Evolutionary conservation across 495 filamentous ascomycete genomes (phyloP).

Genomic region (Parathielavia hyrcaniae): DNA sequence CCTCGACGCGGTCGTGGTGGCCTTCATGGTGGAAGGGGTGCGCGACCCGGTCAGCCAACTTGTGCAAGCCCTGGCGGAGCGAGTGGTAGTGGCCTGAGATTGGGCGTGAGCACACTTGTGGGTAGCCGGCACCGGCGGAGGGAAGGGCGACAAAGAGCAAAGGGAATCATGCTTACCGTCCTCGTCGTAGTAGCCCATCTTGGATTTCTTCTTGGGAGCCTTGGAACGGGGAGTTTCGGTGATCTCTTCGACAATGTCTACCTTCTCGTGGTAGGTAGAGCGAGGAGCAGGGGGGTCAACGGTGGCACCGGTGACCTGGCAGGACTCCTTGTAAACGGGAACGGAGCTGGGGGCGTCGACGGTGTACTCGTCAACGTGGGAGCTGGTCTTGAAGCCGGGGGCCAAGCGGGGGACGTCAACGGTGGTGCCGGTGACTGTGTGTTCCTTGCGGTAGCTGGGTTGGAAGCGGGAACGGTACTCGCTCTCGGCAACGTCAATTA

Average conservation of each 20-base stretch:
- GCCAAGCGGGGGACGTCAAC: constrained; percentile 38
- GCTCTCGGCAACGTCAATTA: constrained; percentile 76
- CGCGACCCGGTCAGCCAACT: constrained; percentile 71
- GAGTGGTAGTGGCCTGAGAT: constrained; percentile 79
- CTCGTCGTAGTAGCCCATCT: constrained; percentile 99
- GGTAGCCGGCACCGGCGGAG: neutral
- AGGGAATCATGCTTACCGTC: constrained; percentile 48
- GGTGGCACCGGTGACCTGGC: constrained; percentile 42
- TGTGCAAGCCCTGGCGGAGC: constrained; percentile 72
- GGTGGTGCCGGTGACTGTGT: constrained; percentile 45
- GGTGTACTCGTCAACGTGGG: constrained; percentile 46
- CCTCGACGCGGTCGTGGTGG: constrained; percentile 51
- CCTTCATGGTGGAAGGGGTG: constrained; percentile 49
- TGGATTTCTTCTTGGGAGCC: constrained; percentile 43
- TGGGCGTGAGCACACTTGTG: constrained; percentile 29
- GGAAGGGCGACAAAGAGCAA: neutral
- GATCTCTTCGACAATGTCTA: constrained; percentile 38
- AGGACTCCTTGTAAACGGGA: constrained; percentile 33
- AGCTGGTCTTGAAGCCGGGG: constrained; percentile 28
- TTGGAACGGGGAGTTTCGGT: constrained; percentile 37
- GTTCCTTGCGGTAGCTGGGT: constrained; percentile 59
- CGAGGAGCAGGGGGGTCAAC: constrained; percentile 38
- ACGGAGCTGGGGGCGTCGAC: constrained; percentile 38
- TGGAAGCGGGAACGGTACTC: constrained; percentile 76
- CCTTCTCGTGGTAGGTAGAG: constrained; percentile 35